Evolutionary conservation across 805 yeast genomes (phyloP).

Genomic region (Cyberlindnera maclurae): DNA sequence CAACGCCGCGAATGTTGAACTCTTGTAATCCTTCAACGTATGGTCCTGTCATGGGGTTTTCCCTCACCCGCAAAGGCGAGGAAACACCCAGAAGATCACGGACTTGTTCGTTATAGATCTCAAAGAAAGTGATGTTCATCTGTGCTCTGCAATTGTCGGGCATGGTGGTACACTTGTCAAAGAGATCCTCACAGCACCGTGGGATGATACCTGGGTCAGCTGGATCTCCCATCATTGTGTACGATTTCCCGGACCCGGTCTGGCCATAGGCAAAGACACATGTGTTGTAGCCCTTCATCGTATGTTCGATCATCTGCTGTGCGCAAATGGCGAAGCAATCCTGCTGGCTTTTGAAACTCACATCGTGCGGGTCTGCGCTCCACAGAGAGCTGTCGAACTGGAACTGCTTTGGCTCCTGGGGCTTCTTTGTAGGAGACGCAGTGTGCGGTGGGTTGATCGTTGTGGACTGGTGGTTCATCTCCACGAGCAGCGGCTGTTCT

Average conservation of each 20-base stretch:
- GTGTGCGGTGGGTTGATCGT: conserved; percentile 8
- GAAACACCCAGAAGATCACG: conserved; percentile 43
- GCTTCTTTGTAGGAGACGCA: conserved; percentile 10
- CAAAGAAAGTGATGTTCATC: conserved; percentile 56
- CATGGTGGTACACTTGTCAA: conserved; percentile 30
- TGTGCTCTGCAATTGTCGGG: conserved; percentile 32
- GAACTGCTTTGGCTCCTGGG: conserved; percentile 28
- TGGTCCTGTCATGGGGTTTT: conserved; percentile 59
- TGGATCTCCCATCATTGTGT: conserved; percentile 65
- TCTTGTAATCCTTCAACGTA: conserved; percentile 64
- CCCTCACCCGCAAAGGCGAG: conserved; percentile 42
- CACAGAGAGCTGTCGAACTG: conserved; percentile 46
- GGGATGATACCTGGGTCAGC: conserved; percentile 67
- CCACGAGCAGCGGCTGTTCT: conserved; percentile 11
- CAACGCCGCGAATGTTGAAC: conserved; percentile 37
- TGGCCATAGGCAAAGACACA: conserved; percentile 78
- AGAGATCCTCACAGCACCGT: conserved; percentile 44
- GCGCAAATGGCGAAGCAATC: conserved; percentile 50
- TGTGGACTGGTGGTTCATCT: conserved; percentile 14
- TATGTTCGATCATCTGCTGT: conserved; percentile 49
- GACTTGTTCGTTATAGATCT: conserved; percentile 73
- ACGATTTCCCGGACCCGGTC: conserved; percentile 80
- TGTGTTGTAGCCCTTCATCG: conserved; percentile 64
- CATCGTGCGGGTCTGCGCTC: conserved; percentile 31
- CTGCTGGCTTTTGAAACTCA: conserved; percentile 39